phyloP scores from a whole-genome alignment of 495 filamentous ascomycete genomes.

The Massariosphaeria phaeospora region DNA sequence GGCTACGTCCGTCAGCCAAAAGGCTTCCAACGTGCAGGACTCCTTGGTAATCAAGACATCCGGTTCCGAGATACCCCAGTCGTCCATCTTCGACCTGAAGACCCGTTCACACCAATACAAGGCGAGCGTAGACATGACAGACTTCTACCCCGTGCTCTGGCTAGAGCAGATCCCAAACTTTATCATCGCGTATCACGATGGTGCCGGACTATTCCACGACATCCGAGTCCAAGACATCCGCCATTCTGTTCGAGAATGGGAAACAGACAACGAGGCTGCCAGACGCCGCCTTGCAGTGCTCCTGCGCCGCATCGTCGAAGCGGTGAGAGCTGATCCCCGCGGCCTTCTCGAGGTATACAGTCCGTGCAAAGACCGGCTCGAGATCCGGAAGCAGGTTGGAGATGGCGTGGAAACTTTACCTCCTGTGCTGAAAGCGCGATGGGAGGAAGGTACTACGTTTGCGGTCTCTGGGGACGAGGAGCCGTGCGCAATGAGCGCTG shows the following conservation, averaged over 20 bases:
- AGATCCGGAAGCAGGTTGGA: conserved; percentile 44
- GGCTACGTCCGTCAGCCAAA: neutral
- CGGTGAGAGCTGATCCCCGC: conserved; percentile 37
- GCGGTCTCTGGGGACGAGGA: neutral
- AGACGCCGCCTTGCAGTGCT: conserved; percentile 43
- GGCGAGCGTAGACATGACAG: conserved; percentile 41
- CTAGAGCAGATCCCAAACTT: conserved; percentile 58
- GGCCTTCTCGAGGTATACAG: conserved; percentile 46
- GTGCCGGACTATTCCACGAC: conserved; percentile 49
- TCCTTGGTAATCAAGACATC: conserved; percentile 13
- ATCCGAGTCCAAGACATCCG: conserved; percentile 47
- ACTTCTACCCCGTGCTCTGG: conserved; percentile 56
- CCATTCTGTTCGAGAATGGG: conserved; percentile 50
- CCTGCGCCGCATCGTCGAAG: conserved; percentile 46
- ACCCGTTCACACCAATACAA: conserved; percentile 48
- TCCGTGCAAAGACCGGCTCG: conserved; percentile 37
- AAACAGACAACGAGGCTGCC: conserved; percentile 42
- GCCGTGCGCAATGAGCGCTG: neutral
- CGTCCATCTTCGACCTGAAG: conserved; percentile 61
- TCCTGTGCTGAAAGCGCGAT: neutral
- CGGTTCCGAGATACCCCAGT: conserved; percentile 42
- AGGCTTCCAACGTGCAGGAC: neutral
- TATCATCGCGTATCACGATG: conserved; percentile 54
- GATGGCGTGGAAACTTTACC: conserved; percentile 36
- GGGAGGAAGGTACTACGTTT: too few species aligned